phyloP scores from a whole-genome alignment of 225 moss, liverwort and hornwort species.

The Pleurozium schreberi region DNA sequence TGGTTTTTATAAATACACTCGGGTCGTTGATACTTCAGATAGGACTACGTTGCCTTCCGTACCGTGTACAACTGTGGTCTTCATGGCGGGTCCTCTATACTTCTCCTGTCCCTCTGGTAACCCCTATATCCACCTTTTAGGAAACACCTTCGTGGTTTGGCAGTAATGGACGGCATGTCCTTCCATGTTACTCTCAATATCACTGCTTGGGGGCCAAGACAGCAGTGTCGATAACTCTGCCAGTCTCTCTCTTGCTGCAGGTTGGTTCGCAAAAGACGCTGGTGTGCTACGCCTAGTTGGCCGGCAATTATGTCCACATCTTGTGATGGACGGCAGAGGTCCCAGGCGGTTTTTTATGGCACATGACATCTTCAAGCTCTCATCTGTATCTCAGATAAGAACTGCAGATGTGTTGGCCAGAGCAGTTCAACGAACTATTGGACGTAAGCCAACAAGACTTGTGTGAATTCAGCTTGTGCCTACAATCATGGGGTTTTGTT shows the following conservation, averaged over 20 bases:
- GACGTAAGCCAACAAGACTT: slow-evolving; percentile 15
- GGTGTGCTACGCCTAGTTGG: slow-evolving; percentile 23
- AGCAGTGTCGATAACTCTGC: background rate
- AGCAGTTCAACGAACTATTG: slow-evolving; percentile 25
- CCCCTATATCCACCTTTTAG: background rate
- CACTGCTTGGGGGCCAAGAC: background rate
- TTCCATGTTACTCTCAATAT: background rate
- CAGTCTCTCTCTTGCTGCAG: background rate
- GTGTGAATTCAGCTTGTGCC: background rate
- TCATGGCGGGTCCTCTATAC: background rate
- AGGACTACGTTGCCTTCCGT: background rate
- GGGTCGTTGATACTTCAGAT: background rate
- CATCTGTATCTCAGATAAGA: slow-evolving; percentile 14
- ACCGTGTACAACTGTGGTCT: background rate
- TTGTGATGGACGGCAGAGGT: slow-evolving; percentile 19
- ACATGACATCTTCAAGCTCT: slow-evolving; percentile 24
- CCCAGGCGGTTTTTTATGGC: slow-evolving; percentile 24
- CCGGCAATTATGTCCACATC: slow-evolving; percentile 17
- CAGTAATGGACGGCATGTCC: background rate
- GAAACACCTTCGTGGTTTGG: background rate
- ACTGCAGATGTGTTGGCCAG: slow-evolving; percentile 28
- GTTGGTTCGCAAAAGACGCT: slow-evolving; percentile 30
- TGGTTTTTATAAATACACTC: background rate
- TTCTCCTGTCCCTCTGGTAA: background rate
- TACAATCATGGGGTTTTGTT: background rate